Evolutionary conservation across 441 rosid species (phyloP).

Genomic region (Bruguiera hainesii): DNA sequence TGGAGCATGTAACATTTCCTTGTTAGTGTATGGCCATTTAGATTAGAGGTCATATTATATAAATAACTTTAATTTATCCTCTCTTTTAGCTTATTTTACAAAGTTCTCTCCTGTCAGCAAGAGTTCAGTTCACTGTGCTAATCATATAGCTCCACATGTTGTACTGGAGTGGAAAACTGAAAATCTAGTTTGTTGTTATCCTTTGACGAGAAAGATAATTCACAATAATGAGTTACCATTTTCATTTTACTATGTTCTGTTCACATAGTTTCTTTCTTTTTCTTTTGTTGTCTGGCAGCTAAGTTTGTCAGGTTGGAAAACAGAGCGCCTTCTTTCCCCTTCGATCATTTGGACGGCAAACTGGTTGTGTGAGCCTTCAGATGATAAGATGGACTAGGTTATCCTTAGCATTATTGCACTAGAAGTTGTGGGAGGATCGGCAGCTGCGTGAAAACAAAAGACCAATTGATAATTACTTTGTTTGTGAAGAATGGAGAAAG

Average conservation of each 20-base stretch:
- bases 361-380: slow-evolving; percentile 42
- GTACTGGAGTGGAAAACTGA: neutral
- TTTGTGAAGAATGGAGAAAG: too few species aligned
- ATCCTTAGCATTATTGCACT: neutral
- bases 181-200: neutral
- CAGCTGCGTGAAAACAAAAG: too few species aligned
- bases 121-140: neutral
- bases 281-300: slow-evolving; percentile 42
- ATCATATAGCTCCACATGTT: too few species aligned
- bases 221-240: neutral
- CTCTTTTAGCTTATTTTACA: neutral
- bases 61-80: neutral
- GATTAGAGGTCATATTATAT: neutral
- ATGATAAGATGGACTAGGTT: slow-evolving; percentile 55
- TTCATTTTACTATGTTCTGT: neutral
- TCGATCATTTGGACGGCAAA: slow-evolving; percentile 77
- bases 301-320: slow-evolving; percentile 75
- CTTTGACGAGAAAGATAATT: neutral
- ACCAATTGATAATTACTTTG: too few species aligned
- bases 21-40: too few species aligned
- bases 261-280: neutral
- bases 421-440: too few species aligned
- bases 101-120: neutral
- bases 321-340: slow-evolving; percentile 75
- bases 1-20: neutral